Evolutionary conservation across 202 grass and related monocot species (phyloP).

Genomic region (Sporobolus alterniflorus): DNA sequence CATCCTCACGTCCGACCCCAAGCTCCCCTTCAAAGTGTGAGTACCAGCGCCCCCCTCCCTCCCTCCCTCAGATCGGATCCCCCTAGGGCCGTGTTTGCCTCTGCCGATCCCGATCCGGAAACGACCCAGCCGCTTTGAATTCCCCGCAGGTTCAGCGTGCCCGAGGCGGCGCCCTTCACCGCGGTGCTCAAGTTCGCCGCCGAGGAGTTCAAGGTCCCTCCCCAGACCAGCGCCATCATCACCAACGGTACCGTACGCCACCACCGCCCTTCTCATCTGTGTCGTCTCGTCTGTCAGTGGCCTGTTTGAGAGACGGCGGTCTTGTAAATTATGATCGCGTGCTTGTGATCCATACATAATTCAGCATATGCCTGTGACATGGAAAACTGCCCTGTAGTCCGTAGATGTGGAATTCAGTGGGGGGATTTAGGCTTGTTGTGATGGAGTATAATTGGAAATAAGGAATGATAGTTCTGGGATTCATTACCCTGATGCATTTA

Average conservation of each 20-base stretch:
- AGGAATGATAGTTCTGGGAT: not conserved
- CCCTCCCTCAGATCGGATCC: constrained; percentile 8
- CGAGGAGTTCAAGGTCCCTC: constrained; percentile 98
- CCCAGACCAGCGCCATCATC: constrained; percentile 99
- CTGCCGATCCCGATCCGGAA: not conserved
- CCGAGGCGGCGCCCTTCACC: constrained; percentile 96
- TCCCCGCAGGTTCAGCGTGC: constrained; percentile 91
- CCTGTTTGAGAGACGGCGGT: not conserved
- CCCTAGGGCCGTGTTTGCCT: not conserved
- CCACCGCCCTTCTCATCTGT: not conserved
- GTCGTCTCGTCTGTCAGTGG: not conserved
- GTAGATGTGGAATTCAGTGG: not conserved
- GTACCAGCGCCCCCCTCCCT: not conserved
- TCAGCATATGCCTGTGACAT: not conserved
- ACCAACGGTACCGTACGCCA: constrained; percentile 90
- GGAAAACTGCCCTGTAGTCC: not conserved
- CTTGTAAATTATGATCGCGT: not conserved
- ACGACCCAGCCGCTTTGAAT: not conserved
- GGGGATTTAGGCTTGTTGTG: not conserved
- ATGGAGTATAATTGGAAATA: not conserved
- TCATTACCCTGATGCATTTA: not conserved
- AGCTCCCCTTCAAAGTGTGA: constrained; percentile 99
- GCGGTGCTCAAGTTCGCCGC: constrained; percentile 98
- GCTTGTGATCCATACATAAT: not conserved
- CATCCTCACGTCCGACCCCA: constrained; percentile 98